Base-by-base conservation (phyloP, 352 stramenopile species). In the Phytophthora europaea region DNA sequence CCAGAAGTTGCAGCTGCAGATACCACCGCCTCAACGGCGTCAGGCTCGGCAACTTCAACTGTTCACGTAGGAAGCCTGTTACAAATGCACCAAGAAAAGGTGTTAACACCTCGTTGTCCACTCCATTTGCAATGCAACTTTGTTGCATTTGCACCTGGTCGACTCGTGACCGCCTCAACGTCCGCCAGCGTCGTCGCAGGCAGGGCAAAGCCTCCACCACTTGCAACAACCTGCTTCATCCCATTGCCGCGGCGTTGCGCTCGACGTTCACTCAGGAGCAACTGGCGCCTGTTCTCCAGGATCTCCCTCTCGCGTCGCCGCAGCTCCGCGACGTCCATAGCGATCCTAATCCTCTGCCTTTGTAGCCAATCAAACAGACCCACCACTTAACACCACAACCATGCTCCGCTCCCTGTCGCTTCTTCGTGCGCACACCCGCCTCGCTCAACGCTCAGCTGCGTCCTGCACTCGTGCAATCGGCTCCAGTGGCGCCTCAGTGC, bases 31-130 rank as follows among this genome's bases (percentile, higher is more conserved):
- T 56, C 5, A 94, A 70, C 26, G 64, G 71, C 15, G 72, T 84
- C 38, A 88, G 28, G 10, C 20, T 16, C 4, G 40, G 4, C 0
- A 51, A 16, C 5, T 55, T 36, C 13, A 90, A 68, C 48, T 92
- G 80, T 31, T 84, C 63, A 0, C 16, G 55, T 10, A 91, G 16
- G 23, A 88, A 93, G 16, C 83, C 85, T 94, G 31, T 58, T 22
- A 31, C 9, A 50, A 50, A 13, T 20, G 3, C 43, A 50, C 38
- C 38, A 7, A 16, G 38, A 45, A 45, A 5, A 1, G 9, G 7
- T 50, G 43, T 50, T 22, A 50, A 22, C 18, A 50, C 18, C 34
- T 43, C 13, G 16, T 43, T 16, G 6, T 31, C 28, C 12, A 45
- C 43, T 12, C 18, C 6, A 13, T 23, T 23, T 50, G 43, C 43